These are phyloP conservation scores for Diplocarpon mali DNA, from an alignment of 2,329 filamentous ascomycete genomes.

Conservation along the genomic window DNA sequence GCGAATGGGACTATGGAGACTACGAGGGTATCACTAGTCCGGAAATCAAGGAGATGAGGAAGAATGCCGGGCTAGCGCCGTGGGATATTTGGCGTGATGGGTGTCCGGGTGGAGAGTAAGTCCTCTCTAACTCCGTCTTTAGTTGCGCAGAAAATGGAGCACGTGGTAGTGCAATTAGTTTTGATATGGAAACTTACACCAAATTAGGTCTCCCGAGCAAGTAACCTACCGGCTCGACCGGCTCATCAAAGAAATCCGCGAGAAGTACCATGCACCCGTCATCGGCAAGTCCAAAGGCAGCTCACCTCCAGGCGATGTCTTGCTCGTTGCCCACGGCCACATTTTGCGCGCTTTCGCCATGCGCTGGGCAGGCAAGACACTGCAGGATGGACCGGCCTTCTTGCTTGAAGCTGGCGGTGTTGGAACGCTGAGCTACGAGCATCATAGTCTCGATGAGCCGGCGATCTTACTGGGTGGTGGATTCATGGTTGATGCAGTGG, in stretches of 20 bases:
- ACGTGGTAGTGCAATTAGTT: no score
- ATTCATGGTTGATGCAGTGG: conserved; percentile 24
- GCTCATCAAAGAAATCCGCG: conserved; percentile 64
- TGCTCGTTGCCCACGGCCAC: conserved; percentile 83
- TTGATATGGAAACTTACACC: background rate
- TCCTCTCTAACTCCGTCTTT: conserved; percentile 13
- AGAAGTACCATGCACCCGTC: conserved; percentile 45
- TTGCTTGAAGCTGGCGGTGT: conserved; percentile 84
- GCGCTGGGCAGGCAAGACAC: conserved; percentile 65
- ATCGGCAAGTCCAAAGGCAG: conserved; percentile 42
- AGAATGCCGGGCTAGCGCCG: conserved; percentile 40
- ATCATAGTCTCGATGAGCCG: conserved; percentile 66
- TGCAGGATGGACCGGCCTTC: conserved; percentile 63
- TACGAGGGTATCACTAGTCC: conserved; percentile 72
- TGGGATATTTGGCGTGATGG: conserved; percentile 93
- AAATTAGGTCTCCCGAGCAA: conserved; percentile 40
- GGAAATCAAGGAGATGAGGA: conserved; percentile 51
- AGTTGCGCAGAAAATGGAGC: no score
- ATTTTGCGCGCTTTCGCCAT: conserved; percentile 81
- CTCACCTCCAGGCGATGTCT: conserved; percentile 41
- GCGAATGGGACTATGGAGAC: conserved; percentile 67
- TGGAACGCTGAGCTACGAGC: conserved; percentile 73
- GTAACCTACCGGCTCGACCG: conserved; percentile 62
- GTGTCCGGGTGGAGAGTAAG: conserved; percentile 73
- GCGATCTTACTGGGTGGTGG: conserved; percentile 68